These are phyloP conservation scores for Suillus brevipes DNA, from an alignment of 768 basidiomycete genomes.

Conservation along the genomic window DNA sequence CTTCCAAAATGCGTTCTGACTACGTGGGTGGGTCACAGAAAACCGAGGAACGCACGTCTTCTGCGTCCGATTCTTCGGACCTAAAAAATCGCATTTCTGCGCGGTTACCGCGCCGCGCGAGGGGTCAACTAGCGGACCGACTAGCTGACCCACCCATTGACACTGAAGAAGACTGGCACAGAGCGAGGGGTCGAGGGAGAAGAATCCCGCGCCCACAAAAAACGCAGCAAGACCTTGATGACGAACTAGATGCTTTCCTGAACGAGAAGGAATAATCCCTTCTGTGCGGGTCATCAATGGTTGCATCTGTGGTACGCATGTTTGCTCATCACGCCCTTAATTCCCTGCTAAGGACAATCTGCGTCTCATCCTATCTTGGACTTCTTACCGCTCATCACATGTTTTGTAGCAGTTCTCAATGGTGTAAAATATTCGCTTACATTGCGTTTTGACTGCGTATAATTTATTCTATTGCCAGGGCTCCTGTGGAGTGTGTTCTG, in stretches of 20 bases:
- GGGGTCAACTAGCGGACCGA: conserved; percentile 22
- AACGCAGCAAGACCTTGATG: conserved; percentile 78
- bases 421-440: neutral
- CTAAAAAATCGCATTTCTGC: conserved; percentile 49
- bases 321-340: neutral
- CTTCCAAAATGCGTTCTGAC: conserved; percentile 70
- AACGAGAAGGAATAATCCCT: conserved; percentile 44
- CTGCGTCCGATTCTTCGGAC: conserved; percentile 40
- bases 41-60: conserved; percentile 58
- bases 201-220: conserved; percentile 46
- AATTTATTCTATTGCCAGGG: neutral
- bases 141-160: conserved; percentile 18
- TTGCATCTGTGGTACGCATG: neutral
- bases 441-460: neutral
- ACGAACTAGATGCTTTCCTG: conserved; percentile 79
- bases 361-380: neutral
- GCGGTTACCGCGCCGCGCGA: conserved; percentile 42
- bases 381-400: neutral
- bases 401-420: neutral
- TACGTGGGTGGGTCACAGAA: conserved; percentile 52
- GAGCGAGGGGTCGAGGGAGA: conserved; percentile 36
- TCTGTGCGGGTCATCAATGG: neutral
- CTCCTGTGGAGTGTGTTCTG: neutral
- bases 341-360: neutral
- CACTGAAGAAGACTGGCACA: conserved; percentile 26